Conservation (phyloP, 495 filamentous ascomycete species). For the Lasiosphaeriaceae sp. region DNA sequence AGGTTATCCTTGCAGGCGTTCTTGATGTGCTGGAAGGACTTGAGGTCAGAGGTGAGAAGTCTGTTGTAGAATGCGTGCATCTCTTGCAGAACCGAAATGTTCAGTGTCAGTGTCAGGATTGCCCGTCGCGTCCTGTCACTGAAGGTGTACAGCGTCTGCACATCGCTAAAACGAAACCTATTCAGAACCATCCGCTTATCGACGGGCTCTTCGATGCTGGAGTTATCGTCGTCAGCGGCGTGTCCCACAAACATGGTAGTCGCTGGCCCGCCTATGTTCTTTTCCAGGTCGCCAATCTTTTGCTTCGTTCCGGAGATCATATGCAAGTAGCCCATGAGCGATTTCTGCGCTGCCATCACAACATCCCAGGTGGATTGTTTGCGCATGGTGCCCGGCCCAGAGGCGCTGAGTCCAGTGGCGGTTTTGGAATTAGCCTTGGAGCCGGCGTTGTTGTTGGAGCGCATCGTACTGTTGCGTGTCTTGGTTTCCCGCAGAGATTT, state of each 20-base stretch:
- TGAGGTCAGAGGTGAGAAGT: background rate
- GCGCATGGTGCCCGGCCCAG: background rate
- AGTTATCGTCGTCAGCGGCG: background rate
- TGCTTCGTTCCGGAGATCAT: background rate
- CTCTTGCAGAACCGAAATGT: slow-evolving; percentile 25
- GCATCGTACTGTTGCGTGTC: slow-evolving; percentile 4
- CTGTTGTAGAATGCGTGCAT: slow-evolving; percentile 1
- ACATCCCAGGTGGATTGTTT: slow-evolving; percentile 1
- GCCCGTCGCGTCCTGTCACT: slow-evolving; percentile 35
- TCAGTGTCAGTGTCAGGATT: slow-evolving; percentile 26
- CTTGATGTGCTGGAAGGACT: slow-evolving; percentile 3
- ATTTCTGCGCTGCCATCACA: background rate
- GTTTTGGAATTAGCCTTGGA: background rate
- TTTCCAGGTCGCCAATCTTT: slow-evolving; percentile 1
- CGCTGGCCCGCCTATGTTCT: background rate
- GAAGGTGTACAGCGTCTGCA: slow-evolving; percentile 34
- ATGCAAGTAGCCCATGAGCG: background rate
- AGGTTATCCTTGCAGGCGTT: background rate
- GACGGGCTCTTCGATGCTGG: background rate
- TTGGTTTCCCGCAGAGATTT: background rate
- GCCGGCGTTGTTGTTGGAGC: background rate
- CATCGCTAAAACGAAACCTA: slow-evolving; percentile 27
- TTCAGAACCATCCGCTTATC: slow-evolving; percentile 4
- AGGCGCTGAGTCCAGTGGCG: background rate
- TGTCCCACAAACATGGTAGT: background rate